Evolutionary conservation across 352 stramenopile species (phyloP).

Genomic region (Globisporangium camurandrum): DNA sequence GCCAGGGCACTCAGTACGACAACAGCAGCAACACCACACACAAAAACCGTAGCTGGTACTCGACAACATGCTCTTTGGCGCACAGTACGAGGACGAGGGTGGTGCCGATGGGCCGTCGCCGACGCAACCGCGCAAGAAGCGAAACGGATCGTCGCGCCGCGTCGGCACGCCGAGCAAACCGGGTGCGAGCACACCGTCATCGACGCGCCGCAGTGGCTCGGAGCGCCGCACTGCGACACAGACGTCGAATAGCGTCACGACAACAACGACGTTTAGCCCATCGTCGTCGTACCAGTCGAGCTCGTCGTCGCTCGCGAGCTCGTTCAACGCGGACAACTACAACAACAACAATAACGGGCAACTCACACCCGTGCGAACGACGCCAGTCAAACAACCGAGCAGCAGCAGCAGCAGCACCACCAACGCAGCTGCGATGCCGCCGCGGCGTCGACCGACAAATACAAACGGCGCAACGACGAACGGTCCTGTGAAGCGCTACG

Average conservation of each 20-base stretch:
- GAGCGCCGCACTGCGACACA: neutral
- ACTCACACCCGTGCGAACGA: slow-evolving; percentile 8
- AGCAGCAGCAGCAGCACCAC: neutral
- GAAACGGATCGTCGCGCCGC: neutral
- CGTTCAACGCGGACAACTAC: slow-evolving; percentile 13
- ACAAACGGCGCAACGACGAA: neutral
- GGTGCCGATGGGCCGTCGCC: slow-evolving; percentile 17
- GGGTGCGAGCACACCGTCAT: neutral
- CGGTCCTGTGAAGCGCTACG: slow-evolving; percentile 12
- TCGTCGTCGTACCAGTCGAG: slow-evolving; percentile 18
- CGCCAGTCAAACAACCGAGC: slow-evolving; percentile 6
- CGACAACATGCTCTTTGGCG: slow-evolving; percentile 35
- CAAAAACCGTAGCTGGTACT: neutral
- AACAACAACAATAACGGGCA: slow-evolving; percentile 2
- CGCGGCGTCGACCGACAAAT: slow-evolving; percentile 4
- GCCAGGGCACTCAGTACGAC: no score
- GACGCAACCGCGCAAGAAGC: slow-evolving; percentile 30
- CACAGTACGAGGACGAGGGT: slow-evolving; percentile 43
- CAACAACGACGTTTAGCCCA: slow-evolving; percentile 4
- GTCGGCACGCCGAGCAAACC: slow-evolving; percentile 1
- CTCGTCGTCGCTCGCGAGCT: slow-evolving; percentile 13
- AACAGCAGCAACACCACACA: no score
- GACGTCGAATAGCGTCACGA: neutral
- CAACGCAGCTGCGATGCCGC: neutral
- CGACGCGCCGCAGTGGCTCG: neutral